A percentile compares a stretch with the other conserved stretches of the same genome.
phyloP scores from a whole-genome alignment of 164 flowering plant species.

The Chimonanthus praecox region DNA sequence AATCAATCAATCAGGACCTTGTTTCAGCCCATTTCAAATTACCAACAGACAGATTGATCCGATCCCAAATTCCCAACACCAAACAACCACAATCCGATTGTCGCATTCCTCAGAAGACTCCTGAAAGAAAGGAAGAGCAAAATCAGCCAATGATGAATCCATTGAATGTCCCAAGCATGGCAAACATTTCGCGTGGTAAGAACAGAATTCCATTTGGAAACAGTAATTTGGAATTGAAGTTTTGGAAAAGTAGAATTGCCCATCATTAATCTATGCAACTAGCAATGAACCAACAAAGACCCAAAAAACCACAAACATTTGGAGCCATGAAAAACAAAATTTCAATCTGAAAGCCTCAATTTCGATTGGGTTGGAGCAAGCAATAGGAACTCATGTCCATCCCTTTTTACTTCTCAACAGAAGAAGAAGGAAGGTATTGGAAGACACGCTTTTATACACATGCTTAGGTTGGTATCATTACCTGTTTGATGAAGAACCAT shows the following conservation, averaged over 20 bases:
- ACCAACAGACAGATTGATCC: background rate
- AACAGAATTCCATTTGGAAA: background rate
- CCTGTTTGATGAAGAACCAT: constrained; percentile 45
- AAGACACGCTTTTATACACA: background rate
- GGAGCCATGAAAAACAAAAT: background rate
- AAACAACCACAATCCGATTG: background rate
- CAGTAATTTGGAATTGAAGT: background rate
- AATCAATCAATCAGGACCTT: background rate
- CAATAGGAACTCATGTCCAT: background rate
- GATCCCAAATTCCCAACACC: background rate
- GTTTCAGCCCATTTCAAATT: background rate
- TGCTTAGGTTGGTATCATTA: constrained; percentile 13
- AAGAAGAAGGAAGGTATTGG: background rate
- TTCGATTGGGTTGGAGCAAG: background rate
- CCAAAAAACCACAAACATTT: background rate
- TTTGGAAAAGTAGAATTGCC: background rate
- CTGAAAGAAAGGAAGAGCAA: background rate
- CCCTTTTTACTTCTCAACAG: background rate
- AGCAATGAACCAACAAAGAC: background rate
- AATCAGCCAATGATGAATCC: background rate
- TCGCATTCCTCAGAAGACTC: background rate
- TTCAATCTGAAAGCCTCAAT: background rate
- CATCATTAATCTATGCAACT: background rate
- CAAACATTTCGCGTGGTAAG: background rate
- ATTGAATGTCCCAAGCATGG: background rate